phyloP scores from a whole-genome alignment of 2,329 filamentous ascomycete genomes.

The Fusarium sulawesiense region DNA sequence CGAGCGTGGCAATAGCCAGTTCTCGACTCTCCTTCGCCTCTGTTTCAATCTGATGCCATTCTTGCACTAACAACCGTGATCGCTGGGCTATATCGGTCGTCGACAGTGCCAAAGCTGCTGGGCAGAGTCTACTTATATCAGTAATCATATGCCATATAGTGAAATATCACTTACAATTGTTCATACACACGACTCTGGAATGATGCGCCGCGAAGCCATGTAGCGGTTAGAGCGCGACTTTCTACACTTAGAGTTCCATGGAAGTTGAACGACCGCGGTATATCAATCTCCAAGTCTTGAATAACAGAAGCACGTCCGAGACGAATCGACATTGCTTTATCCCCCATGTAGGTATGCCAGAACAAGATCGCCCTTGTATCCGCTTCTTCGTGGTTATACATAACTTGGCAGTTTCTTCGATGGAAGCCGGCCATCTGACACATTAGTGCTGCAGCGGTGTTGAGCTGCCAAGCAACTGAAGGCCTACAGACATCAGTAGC shows the following conservation, averaged over 20 bases:
- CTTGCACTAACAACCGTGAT: constrained; percentile 53
- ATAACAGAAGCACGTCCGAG: constrained; percentile 69
- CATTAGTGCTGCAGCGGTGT: constrained; percentile 68
- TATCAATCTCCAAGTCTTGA: constrained; percentile 69
- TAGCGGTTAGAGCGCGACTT: constrained; percentile 57
- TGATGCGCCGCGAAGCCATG: constrained; percentile 54
- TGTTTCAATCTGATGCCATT: constrained; percentile 53
- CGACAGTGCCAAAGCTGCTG: constrained; percentile 56
- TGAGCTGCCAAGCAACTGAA: constrained; percentile 72
- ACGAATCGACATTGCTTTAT: constrained; percentile 68
- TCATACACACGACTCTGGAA: constrained; percentile 68
- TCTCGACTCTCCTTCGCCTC: constrained; percentile 51
- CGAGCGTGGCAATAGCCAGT: constrained; percentile 52
- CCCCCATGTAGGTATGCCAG: constrained; percentile 66
- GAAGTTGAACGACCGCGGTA: constrained; percentile 57
- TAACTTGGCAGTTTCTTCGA: constrained; percentile 49
- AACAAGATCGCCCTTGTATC: constrained; percentile 58
- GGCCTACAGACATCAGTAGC: constrained; percentile 71
- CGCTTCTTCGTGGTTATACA: constrained; percentile 48
- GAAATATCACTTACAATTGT: no score
- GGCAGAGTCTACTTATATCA: constrained; percentile 59
- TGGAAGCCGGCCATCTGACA: constrained; percentile 73
- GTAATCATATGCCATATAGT: no score
- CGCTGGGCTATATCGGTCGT: constrained; percentile 54
- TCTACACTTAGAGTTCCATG: constrained; percentile 54